These are phyloP conservation scores for Colletotrichum sidae DNA, from an alignment of 2,329 filamentous ascomycete species.

Conservation along the genomic window DNA sequence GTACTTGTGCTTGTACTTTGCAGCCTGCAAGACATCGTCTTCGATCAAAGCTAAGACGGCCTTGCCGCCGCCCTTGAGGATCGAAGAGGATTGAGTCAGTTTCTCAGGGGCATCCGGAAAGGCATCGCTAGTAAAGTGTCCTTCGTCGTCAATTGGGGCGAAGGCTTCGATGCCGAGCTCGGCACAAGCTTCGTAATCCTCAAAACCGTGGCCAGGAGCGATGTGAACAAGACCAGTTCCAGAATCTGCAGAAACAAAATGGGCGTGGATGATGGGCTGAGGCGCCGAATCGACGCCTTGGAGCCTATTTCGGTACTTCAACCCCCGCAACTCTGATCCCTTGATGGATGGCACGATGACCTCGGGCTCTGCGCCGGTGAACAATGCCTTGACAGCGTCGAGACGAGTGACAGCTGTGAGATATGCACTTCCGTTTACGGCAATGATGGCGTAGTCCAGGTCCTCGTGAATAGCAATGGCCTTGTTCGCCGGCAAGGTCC, in stretches of 20 bases:
- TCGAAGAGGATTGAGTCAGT: conserved; percentile 75
- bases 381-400: conserved; percentile 65
- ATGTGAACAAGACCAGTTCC: conserved; percentile 95
- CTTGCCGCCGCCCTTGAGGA: conserved; percentile 76
- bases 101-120: conserved; percentile 75
- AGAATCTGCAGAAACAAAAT: conserved; percentile 91
- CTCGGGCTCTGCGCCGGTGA: conserved; percentile 55
- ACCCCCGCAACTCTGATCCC: conserved; percentile 73
- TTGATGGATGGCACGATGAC: conserved; percentile 67
- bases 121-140: conserved; percentile 83
- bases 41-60: conserved; percentile 77
- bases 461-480: conserved; percentile 85
- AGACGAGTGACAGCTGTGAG: conserved; percentile 80
- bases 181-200: conserved; percentile 89
- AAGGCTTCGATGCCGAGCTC: conserved; percentile 77
- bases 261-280: conserved; percentile 82
- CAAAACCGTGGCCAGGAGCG: conserved; percentile 95
- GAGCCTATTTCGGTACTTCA: conserved; percentile 78
- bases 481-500: conserved; percentile 94
- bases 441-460: conserved; percentile 78
- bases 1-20: conserved; percentile 89
- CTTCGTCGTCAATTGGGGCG: conserved; percentile 86
- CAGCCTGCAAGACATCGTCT: conserved; percentile 73
- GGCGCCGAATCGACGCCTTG: conserved; percentile 65
- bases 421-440: conserved; percentile 67